Base-by-base conservation (phyloP, 1,284 basidiomycete species). In the Heliocybe sulcata region DNA sequence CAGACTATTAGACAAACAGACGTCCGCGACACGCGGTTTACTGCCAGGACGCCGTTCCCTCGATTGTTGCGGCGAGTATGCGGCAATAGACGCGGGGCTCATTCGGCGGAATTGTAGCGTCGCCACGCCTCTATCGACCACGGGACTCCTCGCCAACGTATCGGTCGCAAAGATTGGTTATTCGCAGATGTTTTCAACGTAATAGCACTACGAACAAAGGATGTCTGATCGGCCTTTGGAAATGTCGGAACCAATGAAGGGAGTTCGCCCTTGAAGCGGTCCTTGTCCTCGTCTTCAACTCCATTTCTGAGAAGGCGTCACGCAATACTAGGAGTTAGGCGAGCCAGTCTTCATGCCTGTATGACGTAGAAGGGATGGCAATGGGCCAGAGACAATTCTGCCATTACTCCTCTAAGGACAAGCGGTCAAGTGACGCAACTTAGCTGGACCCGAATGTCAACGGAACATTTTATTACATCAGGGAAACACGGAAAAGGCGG, bases 1-100 rank as follows among this genome's bases (percentile, higher is more conserved):
- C 29, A 42, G 38, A 42, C 38, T 42, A 42, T 42, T 42, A 42
- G 38, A 42, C 38, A 42, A 42, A 42, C 38, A 42, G 38, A 42
- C 16, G 38, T 16, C 16, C 38, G 19, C 38, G 16, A 42, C 38
- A 42, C n/a, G 38, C 4, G 38, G 19, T 16, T n/a, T n/a, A 16
- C 38, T n/a, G 38, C 38, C 19, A 20, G 16, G 12, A 20, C 19
- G 38, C 16, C 19, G 16, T 42, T 42, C 38, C 38, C 6, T 42
- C 38, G 38, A 42, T 42, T 20, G 38, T n/a, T 42, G 38, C 38
- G 38, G 38, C 12, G 4, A n/a, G 38, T n/a, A n/a, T 16, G 38
- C 16, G 38, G 38, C 3, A 42, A 42, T 42, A 42, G 38, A n/a
- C 38, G 38, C 38, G 38, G 38, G 29, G 38, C 19, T 42, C 8